phyloP scores from a whole-genome alignment of 306 rosid genomes.

The Gastrolobium villosum region DNA sequence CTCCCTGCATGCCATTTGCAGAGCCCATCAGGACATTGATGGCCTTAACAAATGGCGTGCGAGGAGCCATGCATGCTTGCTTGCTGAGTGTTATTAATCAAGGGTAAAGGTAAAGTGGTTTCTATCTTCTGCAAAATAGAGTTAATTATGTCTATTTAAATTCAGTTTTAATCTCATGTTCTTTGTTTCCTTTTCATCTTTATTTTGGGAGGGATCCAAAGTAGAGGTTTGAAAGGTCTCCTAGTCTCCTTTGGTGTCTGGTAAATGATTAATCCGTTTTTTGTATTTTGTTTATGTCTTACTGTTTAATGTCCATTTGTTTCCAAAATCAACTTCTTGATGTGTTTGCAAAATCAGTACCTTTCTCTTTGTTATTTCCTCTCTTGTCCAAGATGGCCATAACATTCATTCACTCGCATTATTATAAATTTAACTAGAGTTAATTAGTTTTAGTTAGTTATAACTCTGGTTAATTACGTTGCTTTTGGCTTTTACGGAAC shows the following conservation, averaged over 20 bases:
- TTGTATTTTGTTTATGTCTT: too few species aligned
- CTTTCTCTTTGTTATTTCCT: too few species aligned
- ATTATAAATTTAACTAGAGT: too few species aligned
- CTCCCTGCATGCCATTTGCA: slow-evolving; percentile 99
- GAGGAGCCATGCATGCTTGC: slow-evolving; percentile 97
- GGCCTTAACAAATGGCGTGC: slow-evolving; percentile 95
- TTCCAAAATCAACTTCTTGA: too few species aligned
- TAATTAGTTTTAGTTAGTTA: too few species aligned
- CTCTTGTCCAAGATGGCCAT: too few species aligned
- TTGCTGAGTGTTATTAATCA: slow-evolving; percentile 13
- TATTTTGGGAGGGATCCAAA: background rate
- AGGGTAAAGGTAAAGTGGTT: background rate
- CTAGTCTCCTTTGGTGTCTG: background rate
- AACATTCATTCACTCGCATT: too few species aligned
- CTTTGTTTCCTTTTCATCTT: background rate
- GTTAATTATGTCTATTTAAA: slow-evolving; percentile 1
- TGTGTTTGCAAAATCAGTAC: too few species aligned
- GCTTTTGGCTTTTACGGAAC: too few species aligned
- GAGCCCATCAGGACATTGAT: slow-evolving; percentile 76
- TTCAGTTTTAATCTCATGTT: slow-evolving; percentile 3
- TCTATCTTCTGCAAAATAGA: background rate
- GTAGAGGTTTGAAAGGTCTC: background rate
- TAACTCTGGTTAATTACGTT: too few species aligned
- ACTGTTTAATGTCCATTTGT: too few species aligned
- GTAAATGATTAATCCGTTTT: background rate